Base-by-base conservation (phyloP, 2,329 filamentous ascomycete genomes). In the Aspergillus neoniger region DNA sequence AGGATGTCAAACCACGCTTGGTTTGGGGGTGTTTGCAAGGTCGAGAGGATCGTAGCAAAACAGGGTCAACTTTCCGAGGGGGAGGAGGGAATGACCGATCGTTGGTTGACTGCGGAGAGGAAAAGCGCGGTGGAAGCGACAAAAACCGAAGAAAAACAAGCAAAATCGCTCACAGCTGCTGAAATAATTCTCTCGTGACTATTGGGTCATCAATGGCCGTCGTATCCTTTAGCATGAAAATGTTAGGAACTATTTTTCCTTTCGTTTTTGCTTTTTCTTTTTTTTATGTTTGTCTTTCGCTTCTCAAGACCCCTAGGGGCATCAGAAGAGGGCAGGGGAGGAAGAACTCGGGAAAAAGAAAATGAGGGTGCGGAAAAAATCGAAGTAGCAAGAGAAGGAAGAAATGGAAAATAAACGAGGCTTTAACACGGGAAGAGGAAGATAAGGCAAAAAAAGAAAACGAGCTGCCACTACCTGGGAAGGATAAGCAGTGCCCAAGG, bases 181-280 rank as follows among this genome's bases (percentile, higher is more conserved):
- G 59, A 64, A 57, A 59, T 58, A 59, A 63, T 41, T 57, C 59
- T 60, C 61, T 69, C 61, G 64, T 67, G 64, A 65, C 59, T 59
- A 55, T 55, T 51, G 43, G 62, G 59, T 64, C 60, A 63, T 67
- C 58, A 63, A 65, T 63, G 50, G 58, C 55, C 48, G 55, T 56
- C 41, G 60, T 64, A 39, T 62, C 54, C 55, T 63, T 41, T 44
- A 53, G 62, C 39, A 56, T 61, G 23, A 59, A 60, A 55, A 36
- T 43, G 41, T 60, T 64, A 32, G 36, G 50, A 55, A 38, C 19
- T 32, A 44, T 58, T 61, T 60, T 59, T 59, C 57, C 59, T 57
- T 57, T 58, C 41, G 47, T 47, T 56, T 54, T 59, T 28, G 25
- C 53, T 39, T 60, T 58, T 49, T 36, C 2, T 12, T 32, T 5